Evolutionary conservation across 129 eudicot genomes (phyloP).

Genomic region (Saposhnikovia divaricata): DNA sequence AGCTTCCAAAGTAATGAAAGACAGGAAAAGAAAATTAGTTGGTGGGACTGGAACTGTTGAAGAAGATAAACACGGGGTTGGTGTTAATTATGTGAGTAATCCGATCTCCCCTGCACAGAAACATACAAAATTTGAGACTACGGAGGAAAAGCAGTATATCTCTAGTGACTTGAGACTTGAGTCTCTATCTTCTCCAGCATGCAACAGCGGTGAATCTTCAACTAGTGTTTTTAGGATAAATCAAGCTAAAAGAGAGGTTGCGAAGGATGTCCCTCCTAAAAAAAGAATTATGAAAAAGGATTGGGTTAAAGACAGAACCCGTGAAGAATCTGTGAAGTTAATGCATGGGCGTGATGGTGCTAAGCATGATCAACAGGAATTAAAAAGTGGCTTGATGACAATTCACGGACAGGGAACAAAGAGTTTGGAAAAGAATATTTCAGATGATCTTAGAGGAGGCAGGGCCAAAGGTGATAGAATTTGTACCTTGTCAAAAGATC

Average conservation of each 20-base stretch:
- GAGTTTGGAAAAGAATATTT: slow-evolving; percentile 28
- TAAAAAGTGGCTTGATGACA: slow-evolving; percentile 21
- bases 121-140: slow-evolving; percentile 17
- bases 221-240: slow-evolving; percentile 14
- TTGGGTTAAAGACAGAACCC: slow-evolving; percentile 21
- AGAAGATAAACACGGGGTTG: slow-evolving; percentile 18
- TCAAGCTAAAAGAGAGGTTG: slow-evolving; percentile 30
- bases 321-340: slow-evolving; percentile 28
- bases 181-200: slow-evolving; percentile 14
- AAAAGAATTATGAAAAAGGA: slow-evolving; percentile 36
- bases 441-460: slow-evolving; percentile 28
- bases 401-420: slow-evolving; percentile 8
- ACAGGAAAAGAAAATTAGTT: slow-evolving; percentile 36
- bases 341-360: slow-evolving; percentile 16
- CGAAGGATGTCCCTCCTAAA: slow-evolving; percentile 30
- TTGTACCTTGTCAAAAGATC: slow-evolving; percentile 24
- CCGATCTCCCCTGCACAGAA: slow-evolving; percentile 17
- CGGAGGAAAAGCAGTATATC: slow-evolving; percentile 18
- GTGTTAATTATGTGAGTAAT: slow-evolving; percentile 18
- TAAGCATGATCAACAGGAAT: slow-evolving; percentile 29
- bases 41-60: slow-evolving; percentile 17
- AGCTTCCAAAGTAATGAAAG: slow-evolving; percentile 20
- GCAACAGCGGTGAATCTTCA: slow-evolving; percentile 9
- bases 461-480: slow-evolving; percentile 21
- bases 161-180: slow-evolving; percentile 29